Evolutionary conservation across 768 basidiomycete species (phyloP).

Genomic region (Guyanaporus albipodus): DNA sequence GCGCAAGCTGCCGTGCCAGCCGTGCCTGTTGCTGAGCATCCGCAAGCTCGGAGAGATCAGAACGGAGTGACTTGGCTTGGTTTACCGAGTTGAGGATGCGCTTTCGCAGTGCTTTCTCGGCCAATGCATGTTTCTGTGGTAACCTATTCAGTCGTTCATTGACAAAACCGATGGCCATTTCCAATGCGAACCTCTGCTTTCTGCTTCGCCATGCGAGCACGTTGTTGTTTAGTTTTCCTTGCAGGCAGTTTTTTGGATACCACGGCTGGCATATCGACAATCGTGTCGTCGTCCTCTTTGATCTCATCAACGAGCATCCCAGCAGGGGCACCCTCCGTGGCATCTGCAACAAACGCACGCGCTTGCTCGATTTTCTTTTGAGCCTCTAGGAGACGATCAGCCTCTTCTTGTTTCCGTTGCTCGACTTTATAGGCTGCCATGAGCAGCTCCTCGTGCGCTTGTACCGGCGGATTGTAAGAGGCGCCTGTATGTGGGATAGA

Average conservation of each 20-base stretch:
- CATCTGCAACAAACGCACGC: conserved; percentile 30
- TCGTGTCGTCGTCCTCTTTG: conserved; percentile 38
- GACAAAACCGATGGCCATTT: background rate
- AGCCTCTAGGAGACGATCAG: conserved; percentile 47
- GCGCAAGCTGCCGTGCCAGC: conserved; percentile 37
- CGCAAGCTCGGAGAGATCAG: conserved; percentile 34
- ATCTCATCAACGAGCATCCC: conserved; percentile 66
- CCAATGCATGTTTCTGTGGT: conserved; percentile 58
- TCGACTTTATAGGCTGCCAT: conserved; percentile 65
- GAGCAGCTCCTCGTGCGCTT: conserved; percentile 69
- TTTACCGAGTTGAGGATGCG: conserved; percentile 57
- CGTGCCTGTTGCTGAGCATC: conserved; percentile 37
- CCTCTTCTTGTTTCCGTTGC: conserved; percentile 50
- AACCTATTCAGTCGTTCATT: background rate
- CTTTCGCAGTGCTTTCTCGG: conserved; percentile 56
- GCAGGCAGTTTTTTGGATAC: conserved; percentile 39
- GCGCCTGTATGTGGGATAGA: conserved; percentile 73
- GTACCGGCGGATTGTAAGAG: conserved; percentile 83
- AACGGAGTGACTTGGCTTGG: conserved; percentile 50
- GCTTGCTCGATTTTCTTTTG: conserved; percentile 56
- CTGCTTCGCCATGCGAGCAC: conserved; percentile 59
- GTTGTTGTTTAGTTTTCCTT: conserved; percentile 62
- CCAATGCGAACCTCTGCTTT: conserved; percentile 54
- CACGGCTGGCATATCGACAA: conserved; percentile 26
- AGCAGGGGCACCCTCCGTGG: conserved; percentile 37